Evolutionary conservation across 2,329 filamentous ascomycete genomes (phyloP).

Genomic region (Dothistroma septosporum): DNA sequence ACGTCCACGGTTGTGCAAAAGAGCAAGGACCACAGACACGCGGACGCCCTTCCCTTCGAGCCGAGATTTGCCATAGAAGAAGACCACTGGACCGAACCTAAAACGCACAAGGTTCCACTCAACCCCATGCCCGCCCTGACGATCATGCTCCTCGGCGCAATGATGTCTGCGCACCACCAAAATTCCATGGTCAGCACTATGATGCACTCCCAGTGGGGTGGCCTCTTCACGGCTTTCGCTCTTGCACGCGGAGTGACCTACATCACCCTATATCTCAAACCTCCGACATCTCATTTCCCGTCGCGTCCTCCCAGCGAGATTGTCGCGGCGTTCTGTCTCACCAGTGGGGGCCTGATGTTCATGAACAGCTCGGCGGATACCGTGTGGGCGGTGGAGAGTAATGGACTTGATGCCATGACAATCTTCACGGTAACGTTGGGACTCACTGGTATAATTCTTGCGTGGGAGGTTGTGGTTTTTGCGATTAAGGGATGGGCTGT

Average conservation of each 20-base stretch:
- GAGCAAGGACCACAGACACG: conserved; percentile 31
- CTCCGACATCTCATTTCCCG: conserved; percentile 74
- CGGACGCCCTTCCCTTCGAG: conserved; percentile 14
- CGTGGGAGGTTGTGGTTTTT: conserved; percentile 72
- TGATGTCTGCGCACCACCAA: conserved; percentile 95
- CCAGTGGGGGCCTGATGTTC: conserved; percentile 83
- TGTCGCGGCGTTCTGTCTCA: conserved; percentile 79
- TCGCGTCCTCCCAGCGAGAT: conserved; percentile 86
- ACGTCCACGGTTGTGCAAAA: conserved; percentile 44
- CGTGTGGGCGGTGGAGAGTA: conserved; percentile 69
- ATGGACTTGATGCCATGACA: conserved; percentile 84
- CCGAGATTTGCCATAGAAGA: conserved; percentile 3
- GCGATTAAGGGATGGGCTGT: conserved; percentile 83
- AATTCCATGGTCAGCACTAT: conserved; percentile 77
- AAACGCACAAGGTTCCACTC: conserved; percentile 68
- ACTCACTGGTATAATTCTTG: conserved; percentile 75
- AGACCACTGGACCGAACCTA: conserved; percentile 55
- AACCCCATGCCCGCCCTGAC: conserved; percentile 86
- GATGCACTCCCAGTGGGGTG: conserved; percentile 93
- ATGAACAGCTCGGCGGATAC: conserved; percentile 83
- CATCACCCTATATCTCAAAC: conserved; percentile 70
- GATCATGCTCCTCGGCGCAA: conserved; percentile 80
- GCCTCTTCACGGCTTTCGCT: conserved; percentile 74
- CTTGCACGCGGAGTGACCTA: conserved; percentile 77
- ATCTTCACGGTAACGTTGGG: conserved; percentile 86